These are phyloP conservation scores for Beauveria brongniartii DNA, from an alignment of 2,329 filamentous ascomycete species.

Conservation along the genomic window DNA sequence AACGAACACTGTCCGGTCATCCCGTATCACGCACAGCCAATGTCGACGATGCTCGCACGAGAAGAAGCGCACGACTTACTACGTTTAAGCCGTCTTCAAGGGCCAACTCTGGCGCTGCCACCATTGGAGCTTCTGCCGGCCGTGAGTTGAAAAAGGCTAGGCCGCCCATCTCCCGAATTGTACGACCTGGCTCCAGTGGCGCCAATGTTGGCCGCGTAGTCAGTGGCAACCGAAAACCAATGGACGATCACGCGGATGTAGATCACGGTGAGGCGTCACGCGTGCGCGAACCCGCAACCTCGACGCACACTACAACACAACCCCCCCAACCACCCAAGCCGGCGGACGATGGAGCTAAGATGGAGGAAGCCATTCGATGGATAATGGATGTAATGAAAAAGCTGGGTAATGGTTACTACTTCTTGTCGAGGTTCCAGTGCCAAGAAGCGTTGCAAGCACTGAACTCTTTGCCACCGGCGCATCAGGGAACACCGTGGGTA, in stretches of 20 bases:
- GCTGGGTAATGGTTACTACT: constrained; percentile 71
- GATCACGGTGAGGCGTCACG: constrained; percentile 56
- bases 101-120: constrained; percentile 48
- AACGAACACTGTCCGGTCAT: constrained; percentile 88
- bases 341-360: constrained; percentile 47
- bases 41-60: constrained; percentile 49
- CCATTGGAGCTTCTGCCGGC: constrained; percentile 48
- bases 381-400: constrained; percentile 75
- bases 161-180: constrained; percentile 57
- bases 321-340: background rate
- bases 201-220: constrained; percentile 78
- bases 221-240: constrained; percentile 78
- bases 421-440: constrained; percentile 71
- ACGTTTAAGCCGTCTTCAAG: constrained; percentile 63
- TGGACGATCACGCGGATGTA: constrained; percentile 58
- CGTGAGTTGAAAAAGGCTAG: constrained; percentile 79
- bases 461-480: constrained; percentile 58
- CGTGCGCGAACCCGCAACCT: constrained; percentile 35
- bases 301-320: constrained; percentile 33
- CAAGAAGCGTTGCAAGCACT: constrained; percentile 69
- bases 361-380: constrained; percentile 68
- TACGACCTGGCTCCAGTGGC: constrained; percentile 57
- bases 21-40: constrained; percentile 45
- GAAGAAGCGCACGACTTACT: constrained; percentile 64
- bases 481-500: constrained; percentile 90